Conservation (phyloP, 2,329 filamentous ascomycete species). For the Paraphoma sp. region DNA sequence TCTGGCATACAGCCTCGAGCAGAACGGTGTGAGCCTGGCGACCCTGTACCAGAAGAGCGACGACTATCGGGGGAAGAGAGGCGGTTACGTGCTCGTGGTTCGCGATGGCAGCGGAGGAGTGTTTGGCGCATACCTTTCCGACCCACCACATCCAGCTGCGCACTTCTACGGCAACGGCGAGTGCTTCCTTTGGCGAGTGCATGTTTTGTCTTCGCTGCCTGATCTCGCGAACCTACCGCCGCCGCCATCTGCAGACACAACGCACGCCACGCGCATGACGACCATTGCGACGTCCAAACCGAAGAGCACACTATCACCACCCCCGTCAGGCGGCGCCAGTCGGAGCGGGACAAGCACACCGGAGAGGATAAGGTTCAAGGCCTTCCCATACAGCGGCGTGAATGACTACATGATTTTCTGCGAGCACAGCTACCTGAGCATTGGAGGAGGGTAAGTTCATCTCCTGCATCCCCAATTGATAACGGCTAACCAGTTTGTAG, state of each 20-base stretch:
- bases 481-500: constrained; percentile 30
- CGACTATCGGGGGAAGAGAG: constrained; percentile 69
- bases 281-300: constrained; percentile 53
- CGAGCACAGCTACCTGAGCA: constrained; percentile 80
- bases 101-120: constrained; percentile 77
- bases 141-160: constrained; percentile 78
- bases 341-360: constrained; percentile 62
- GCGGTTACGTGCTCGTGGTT: constrained; percentile 89
- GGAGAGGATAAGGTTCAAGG: constrained; percentile 90
- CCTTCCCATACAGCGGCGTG: constrained; percentile 92
- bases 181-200: constrained; percentile 88
- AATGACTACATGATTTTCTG: constrained; percentile 98
- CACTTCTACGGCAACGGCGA: constrained; percentile 97
- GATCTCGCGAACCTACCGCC: constrained; percentile 66
- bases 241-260: constrained; percentile 72
- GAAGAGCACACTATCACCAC: constrained; percentile 36
- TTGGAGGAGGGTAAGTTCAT: constrained; percentile 73
- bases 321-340: constrained; percentile 37
- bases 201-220: constrained; percentile 64
- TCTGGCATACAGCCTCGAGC: constrained; percentile 86
- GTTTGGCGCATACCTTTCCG: constrained; percentile 95
- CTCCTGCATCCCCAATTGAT: too few species aligned
- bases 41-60: constrained; percentile 86
- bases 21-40: constrained; percentile 84
- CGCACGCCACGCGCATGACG: constrained; percentile 66